Evolutionary conservation across 148 eudicot species (phyloP), one percentile per base, ranked within the genome.

Genomic region (Spergularia marina): DNA sequence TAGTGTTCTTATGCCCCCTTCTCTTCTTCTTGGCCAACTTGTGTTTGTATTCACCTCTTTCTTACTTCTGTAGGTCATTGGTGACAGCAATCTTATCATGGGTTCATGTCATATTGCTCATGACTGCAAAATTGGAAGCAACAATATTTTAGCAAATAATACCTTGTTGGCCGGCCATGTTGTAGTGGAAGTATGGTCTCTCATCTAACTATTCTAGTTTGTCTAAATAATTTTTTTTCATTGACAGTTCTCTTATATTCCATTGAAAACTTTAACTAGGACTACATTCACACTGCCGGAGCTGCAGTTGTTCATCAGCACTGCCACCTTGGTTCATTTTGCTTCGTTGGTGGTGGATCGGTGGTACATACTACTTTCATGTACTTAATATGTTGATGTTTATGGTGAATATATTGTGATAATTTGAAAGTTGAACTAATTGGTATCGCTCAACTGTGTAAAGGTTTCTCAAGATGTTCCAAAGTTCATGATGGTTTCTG

Each of bases 381-480:
- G 61, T 25, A 51, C 56, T 13, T 53, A 2, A 58, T 25, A 47
- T 10, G 68, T 36, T 51, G 14, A 18, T n/a, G 65, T 72, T 18
- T 76, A 34, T 66, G 67, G 8, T 44, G 49, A 44, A 44, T 44
- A 0, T 44, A 6, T 53, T 23, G 7, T 25, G 5, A 47, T 62
- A 25, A 20, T 21, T 55, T 20, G 9, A 20, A 40, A 17, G 16
- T 52, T 41, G 14, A 41, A 53, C 17, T 15, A 25, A 63, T 57
- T 74, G 54, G 16, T 17, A 16, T 64, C 75, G 7, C 70, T 30
- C 47, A 41, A 55, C 53, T 16, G 21, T 58, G 56, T 72, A 75
- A 30, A 94, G 97, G 87, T 91, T 77, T 89, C 96, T 71, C 98
- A 90, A 92, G 98, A 95, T 81, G 92, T 95, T 59, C 98, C 98